Evolutionary conservation across 1,284 basidiomycete genomes (phyloP).

Genomic region (Ustilago loliicola): DNA sequence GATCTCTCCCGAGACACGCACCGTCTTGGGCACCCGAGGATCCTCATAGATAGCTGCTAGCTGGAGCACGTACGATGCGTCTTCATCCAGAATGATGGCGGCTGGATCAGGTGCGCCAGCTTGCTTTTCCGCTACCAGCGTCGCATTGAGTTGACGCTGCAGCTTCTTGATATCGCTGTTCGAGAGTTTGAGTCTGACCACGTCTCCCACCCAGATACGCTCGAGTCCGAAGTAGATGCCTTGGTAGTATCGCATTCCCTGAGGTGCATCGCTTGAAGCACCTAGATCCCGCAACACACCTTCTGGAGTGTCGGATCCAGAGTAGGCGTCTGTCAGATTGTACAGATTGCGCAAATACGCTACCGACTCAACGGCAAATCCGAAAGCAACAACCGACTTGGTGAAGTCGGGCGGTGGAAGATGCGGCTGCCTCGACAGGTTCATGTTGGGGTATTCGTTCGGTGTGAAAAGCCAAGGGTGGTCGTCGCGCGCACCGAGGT

Average conservation of each 20-base stretch:
- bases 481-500: constrained; percentile 32
- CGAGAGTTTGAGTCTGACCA: constrained; percentile 52
- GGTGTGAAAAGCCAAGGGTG: constrained; percentile 43
- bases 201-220: constrained; percentile 62
- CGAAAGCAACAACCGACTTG: constrained; percentile 29
- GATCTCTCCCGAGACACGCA: constrained; percentile 44
- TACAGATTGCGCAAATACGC: constrained; percentile 34
- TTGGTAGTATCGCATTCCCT: constrained; percentile 47
- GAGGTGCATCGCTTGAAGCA: constrained; percentile 7
- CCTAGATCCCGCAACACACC: constrained; percentile 38
- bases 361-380: constrained; percentile 24
- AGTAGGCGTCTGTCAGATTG: constrained; percentile 46
- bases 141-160: constrained; percentile 42
- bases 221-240: constrained; percentile 58
- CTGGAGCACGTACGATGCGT: constrained; percentile 45
- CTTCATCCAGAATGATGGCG: constrained; percentile 37
- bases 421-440: constrained; percentile 28
- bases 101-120: constrained; percentile 28
- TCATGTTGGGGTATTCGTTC: constrained; percentile 26
- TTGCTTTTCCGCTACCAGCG: constrained; percentile 27
- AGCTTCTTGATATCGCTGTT: constrained; percentile 45
- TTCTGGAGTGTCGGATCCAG: constrained; percentile 27
- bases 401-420: constrained; percentile 20
- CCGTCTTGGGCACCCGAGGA: constrained; percentile 25
- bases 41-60: constrained; percentile 46